These are phyloP conservation scores for Cladophialophora yegresii DNA, from an alignment of 2,329 filamentous ascomycete genomes.

Conservation along the genomic window DNA sequence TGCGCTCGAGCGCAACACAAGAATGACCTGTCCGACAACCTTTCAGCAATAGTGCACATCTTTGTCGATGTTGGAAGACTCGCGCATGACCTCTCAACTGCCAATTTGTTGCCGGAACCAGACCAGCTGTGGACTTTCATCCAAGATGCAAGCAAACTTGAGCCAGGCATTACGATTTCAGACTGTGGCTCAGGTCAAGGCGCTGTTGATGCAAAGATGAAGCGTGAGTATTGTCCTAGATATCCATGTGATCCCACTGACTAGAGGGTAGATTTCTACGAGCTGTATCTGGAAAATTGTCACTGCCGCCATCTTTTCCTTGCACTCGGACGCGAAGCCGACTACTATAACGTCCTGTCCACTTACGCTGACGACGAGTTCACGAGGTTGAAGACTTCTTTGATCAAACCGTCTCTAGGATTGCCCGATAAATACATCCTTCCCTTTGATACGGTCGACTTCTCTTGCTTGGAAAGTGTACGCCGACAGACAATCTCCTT, in stretches of 20 bases:
- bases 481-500: slow-evolving; percentile 7
- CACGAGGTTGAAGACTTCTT: slow-evolving; percentile 30
- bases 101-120: slow-evolving; percentile 21
- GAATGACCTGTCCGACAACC: slow-evolving; percentile 29
- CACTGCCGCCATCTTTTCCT: slow-evolving; percentile 33
- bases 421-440: slow-evolving; percentile 20
- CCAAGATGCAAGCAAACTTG: slow-evolving; percentile 22
- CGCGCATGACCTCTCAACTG: slow-evolving; percentile 23
- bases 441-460: slow-evolving; percentile 25
- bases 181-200: slow-evolving; percentile 26
- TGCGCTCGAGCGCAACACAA: slow-evolving; percentile 30
- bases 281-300: slow-evolving; percentile 33
- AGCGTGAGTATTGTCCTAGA: slow-evolving; percentile 14
- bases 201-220: slow-evolving; percentile 24
- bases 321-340: slow-evolving; percentile 25
- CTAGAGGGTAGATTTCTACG: slow-evolving; percentile 28
- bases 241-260: slow-evolving; percentile 13
- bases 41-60: slow-evolving; percentile 27
- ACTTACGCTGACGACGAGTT: slow-evolving; percentile 32
- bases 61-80: slow-evolving; percentile 32
- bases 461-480: slow-evolving; percentile 23
- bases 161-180: slow-evolving; percentile 25
- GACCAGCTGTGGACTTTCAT: slow-evolving; percentile 29
- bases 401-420: slow-evolving; percentile 19
- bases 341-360: slow-evolving; percentile 30